A percentile compares a stretch with the other conserved stretches of the same genome.
These are phyloP conservation scores for Colletotrichum spaethianum DNA, from an alignment of 2,329 filamentous ascomycete genomes.

Conservation along the genomic window DNA sequence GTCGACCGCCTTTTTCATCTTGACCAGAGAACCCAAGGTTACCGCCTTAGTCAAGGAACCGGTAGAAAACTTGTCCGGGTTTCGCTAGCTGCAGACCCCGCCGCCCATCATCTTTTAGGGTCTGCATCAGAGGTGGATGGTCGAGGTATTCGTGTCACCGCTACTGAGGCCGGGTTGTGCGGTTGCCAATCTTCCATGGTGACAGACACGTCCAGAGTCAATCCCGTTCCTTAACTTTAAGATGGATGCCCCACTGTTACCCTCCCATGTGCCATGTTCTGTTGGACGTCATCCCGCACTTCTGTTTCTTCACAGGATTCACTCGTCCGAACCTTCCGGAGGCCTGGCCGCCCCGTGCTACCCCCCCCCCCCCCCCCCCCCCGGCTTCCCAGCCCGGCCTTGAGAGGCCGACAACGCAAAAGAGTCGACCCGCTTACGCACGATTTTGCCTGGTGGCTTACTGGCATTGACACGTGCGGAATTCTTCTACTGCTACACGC, in stretches of 20 bases:
- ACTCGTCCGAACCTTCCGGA: slow-evolving; percentile 34
- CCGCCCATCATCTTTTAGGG: slow-evolving; percentile 12
- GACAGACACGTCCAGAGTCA: background rate
- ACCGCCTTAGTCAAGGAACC: background rate
- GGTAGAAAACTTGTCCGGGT: background rate
- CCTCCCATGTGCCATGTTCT: background rate
- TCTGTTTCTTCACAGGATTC: slow-evolving; percentile 4
- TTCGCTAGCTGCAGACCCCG: background rate
- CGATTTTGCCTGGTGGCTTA: background rate
- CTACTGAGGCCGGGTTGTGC: background rate
- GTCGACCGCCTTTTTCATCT: background rate
- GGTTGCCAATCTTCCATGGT: background rate
- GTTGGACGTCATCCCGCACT: slow-evolving; percentile 20
- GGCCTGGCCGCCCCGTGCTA: background rate
- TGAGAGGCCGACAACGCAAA: background rate
- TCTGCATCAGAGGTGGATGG: background rate
- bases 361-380: background rate
- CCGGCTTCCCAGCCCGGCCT: background rate
- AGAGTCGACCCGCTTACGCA: background rate
- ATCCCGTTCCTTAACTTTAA: background rate
- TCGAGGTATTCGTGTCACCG: background rate
- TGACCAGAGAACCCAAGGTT: background rate
- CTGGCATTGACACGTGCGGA: background rate
- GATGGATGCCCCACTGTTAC: slow-evolving; percentile 11
- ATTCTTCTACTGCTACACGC: background rate